These are phyloP conservation scores for Nannizzia gypsea DNA, from an alignment of 2,329 filamentous ascomycete genomes.

Conservation along the genomic window DNA sequence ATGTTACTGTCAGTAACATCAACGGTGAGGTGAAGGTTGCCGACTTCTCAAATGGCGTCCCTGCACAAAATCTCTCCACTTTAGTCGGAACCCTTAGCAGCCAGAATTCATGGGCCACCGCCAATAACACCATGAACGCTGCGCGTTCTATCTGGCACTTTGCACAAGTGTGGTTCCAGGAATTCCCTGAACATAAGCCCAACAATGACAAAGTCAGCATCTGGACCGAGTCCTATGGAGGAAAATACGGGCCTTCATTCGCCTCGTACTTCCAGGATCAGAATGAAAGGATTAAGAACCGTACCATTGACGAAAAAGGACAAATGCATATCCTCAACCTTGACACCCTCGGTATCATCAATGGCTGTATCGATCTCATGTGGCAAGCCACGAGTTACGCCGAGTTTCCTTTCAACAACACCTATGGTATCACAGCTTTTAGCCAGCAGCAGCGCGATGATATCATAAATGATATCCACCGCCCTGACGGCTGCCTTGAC, in stretches of 20 bases:
- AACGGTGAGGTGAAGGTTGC: neutral
- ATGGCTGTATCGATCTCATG: slow-evolving; percentile 56
- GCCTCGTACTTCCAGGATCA: slow-evolving; percentile 32
- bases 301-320: slow-evolving; percentile 18
- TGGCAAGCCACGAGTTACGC: slow-evolving; percentile 40
- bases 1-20: slow-evolving; percentile 24
- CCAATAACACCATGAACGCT: slow-evolving; percentile 42
- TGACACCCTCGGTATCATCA: slow-evolving; percentile 12
- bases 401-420: slow-evolving; percentile 32
- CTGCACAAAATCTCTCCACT: slow-evolving; percentile 38
- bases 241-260: slow-evolving; percentile 34
- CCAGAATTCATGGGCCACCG: slow-evolving; percentile 32
- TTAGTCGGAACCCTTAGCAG: slow-evolving; percentile 43
- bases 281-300: slow-evolving; percentile 30
- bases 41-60: slow-evolving; percentile 17
- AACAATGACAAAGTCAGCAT: slow-evolving; percentile 41
- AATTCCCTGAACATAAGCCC: slow-evolving; percentile 51
- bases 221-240: slow-evolving; percentile 38
- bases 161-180: slow-evolving; percentile 49
- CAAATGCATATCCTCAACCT: slow-evolving; percentile 10
- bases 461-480: slow-evolving; percentile 21
- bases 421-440: slow-evolving; percentile 51
- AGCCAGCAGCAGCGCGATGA: slow-evolving; percentile 8
- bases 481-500: slow-evolving; percentile 43
- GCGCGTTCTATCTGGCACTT: slow-evolving; percentile 49